A percentile compares a stretch with the other conserved stretches of the same genome.
These are phyloP conservation scores for Boechera stricta DNA, from an alignment of 345 rosid genomes.

Conservation along the genomic window DNA sequence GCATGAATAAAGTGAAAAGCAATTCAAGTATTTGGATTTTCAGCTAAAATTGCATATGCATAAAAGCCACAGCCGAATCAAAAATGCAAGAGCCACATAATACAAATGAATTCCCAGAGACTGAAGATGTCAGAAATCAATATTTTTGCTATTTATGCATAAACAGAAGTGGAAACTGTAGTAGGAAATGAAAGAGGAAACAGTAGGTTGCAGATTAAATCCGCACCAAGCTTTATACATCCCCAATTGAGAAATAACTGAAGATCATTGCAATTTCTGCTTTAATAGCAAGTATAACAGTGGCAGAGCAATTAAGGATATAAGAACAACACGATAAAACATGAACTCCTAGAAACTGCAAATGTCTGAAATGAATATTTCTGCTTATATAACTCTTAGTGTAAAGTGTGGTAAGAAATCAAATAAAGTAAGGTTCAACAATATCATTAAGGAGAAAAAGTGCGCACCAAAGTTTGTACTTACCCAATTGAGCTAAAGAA, in stretches of 20 bases:
- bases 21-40: not conserved
- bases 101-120: conserved; percentile 22
- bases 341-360: conserved; percentile 6
- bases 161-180: conserved; percentile 3
- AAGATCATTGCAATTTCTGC: not conserved
- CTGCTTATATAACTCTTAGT: not conserved
- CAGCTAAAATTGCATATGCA: not conserved
- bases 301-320: not conserved
- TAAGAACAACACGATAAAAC: not conserved
- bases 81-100: conserved; percentile 9
- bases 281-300: not conserved
- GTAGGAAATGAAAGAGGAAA: not conserved
- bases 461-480: conserved; percentile 6
- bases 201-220: not conserved
- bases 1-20: conserved; percentile 23
- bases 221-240: not conserved
- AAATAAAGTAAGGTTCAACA: conserved; percentile 1
- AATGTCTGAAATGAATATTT: conserved; percentile 1
- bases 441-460: not conserved
- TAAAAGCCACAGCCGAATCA: not conserved
- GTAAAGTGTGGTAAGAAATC: not conserved
- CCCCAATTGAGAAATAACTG: conserved; percentile 15
- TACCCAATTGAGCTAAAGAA: conserved; percentile 9
- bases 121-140: not conserved
- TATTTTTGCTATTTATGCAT: not conserved